Base-by-base conservation (phyloP, 352 stramenopile species). In the Phytophthora aleatoria region DNA sequence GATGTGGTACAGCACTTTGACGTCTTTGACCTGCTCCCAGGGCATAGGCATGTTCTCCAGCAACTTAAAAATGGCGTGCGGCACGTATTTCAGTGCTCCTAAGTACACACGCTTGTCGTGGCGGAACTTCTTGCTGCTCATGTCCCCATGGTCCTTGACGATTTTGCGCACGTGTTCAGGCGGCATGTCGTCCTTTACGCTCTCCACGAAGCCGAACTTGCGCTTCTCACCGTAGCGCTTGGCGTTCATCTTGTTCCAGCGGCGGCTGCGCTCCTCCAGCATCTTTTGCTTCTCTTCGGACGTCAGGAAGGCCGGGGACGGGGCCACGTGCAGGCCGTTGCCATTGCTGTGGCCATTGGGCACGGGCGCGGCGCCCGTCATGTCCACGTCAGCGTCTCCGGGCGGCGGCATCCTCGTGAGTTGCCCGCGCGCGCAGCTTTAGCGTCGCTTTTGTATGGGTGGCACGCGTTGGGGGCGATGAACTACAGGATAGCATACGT, bases 1-100 rank as follows among this genome's bases (percentile, higher is more conserved):
- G 16, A 99, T 85, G 76, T 99, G 98, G 81, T 99, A 99, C 49
- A 99, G 69, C 27, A 99, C 97, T 61, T 98, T 97, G 41, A 99
- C 98, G 58, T 99, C 98, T 54, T 98, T 97, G 36, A 99, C 97
- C 63, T 98, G 96, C 74, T 99, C 97, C 98, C 98, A 99, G 3
- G 98, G 98, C 98, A 99, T 99, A 44, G 98, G 98, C 93, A 99
- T 99, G 76, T 99, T 99, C 84, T 99, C 98, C 51, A 99, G 76
- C 43, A 99, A 79, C 84, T 99, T 99, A 73, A 98, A 99, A 38
- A 99, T 90, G 15, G 97, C 96, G 71, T 99, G 98, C 11, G 98
- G 98, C 26, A 99, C 96, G 75, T 99, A 99, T 77, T 99, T 99
- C 44, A 99, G 83, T 41, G 98, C 98, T n/a, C 98, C 97, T 0